A percentile compares a stretch with the other conserved stretches of the same genome.
These are phyloP conservation scores for Thermomucor indicae-seudaticae DNA, from an alignment of 371 early-diverging fungal species.

Conservation along the genomic window DNA sequence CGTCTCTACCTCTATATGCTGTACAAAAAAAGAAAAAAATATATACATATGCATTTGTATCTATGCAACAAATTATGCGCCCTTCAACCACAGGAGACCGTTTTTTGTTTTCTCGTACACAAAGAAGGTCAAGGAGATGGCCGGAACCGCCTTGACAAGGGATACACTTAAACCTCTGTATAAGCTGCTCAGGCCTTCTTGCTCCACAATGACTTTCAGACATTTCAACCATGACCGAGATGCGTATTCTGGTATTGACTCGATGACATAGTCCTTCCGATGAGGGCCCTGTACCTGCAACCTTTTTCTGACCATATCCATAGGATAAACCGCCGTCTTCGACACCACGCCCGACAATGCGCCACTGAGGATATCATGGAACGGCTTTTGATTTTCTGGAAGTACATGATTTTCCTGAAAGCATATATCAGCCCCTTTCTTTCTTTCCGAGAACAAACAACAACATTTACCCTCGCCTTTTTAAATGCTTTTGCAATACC, in stretches of 20 bases:
- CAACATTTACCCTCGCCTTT: slow-evolving; percentile 28
- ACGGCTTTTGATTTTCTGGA: slow-evolving; percentile 21
- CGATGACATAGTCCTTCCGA: slow-evolving; percentile 40
- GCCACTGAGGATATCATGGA: slow-evolving; percentile 75
- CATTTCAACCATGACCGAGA: slow-evolving; percentile 47
- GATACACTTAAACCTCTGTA: slow-evolving; percentile 88
- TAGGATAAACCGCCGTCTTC: slow-evolving; percentile 86
- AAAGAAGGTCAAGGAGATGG: slow-evolving; percentile 83
- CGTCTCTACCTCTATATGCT: no score
- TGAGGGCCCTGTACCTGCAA: slow-evolving; percentile 77
- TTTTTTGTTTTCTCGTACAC: slow-evolving; percentile 65
- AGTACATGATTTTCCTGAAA: slow-evolving; percentile 26
- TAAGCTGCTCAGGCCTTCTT: slow-evolving; percentile 79
- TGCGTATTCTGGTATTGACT: slow-evolving; percentile 47
- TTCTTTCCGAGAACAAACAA: neutral
- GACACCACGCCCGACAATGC: slow-evolving; percentile 78
- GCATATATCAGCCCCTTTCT: neutral
- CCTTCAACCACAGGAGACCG: slow-evolving; percentile 27
- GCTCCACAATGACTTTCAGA: slow-evolving; percentile 53
- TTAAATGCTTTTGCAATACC: slow-evolving; percentile 41
- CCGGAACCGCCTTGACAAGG: slow-evolving; percentile 83
- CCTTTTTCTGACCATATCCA: slow-evolving; percentile 83
- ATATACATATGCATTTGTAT: neutral
- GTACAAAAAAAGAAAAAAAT: neutral
- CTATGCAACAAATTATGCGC: neutral